phyloP scores from a whole-genome alignment of 495 filamentous ascomycete genomes.

The Choiromyces venosus region DNA sequence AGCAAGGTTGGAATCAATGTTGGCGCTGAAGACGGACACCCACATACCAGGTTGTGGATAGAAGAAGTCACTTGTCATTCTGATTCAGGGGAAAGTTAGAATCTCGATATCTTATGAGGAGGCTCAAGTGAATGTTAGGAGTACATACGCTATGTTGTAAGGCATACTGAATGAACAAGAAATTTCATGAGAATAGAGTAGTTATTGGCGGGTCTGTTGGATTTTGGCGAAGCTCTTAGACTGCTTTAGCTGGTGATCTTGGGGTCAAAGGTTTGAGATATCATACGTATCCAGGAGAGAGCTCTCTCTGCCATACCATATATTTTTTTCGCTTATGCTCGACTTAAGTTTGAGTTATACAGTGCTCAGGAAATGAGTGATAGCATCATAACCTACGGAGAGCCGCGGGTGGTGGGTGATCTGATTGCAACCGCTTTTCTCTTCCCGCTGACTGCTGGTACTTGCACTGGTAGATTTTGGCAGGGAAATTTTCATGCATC shows the following conservation, averaged over 20 bases:
- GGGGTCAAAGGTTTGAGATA: neutral
- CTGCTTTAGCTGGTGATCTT: neutral
- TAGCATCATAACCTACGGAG: neutral
- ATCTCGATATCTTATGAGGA: conserved; percentile 10
- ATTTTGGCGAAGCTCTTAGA: neutral
- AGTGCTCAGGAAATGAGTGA: no score
- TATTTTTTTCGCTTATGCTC: neutral
- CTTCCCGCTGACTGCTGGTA: no score
- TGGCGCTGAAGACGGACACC: conserved; percentile 2
- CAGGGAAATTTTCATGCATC: neutral
- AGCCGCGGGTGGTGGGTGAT: neutral
- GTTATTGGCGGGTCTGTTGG: neutral
- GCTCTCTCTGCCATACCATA: neutral
- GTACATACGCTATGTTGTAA: conserved; percentile 67
- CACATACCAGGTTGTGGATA: conserved; percentile 79
- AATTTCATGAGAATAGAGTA: neutral
- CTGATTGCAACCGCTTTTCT: neutral
- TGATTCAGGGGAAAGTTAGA: conserved; percentile 40
- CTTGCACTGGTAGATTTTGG: neutral
- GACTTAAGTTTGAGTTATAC: neutral
- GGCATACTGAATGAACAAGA: conserved; percentile 48
- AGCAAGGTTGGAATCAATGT: neutral
- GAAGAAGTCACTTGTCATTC: conserved; percentile 99
- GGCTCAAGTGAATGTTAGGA: neutral
- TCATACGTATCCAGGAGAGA: neutral